These are phyloP conservation scores for Solanum sitiens DNA, from an alignment of 257 asterid species.

Conservation along the genomic window DNA sequence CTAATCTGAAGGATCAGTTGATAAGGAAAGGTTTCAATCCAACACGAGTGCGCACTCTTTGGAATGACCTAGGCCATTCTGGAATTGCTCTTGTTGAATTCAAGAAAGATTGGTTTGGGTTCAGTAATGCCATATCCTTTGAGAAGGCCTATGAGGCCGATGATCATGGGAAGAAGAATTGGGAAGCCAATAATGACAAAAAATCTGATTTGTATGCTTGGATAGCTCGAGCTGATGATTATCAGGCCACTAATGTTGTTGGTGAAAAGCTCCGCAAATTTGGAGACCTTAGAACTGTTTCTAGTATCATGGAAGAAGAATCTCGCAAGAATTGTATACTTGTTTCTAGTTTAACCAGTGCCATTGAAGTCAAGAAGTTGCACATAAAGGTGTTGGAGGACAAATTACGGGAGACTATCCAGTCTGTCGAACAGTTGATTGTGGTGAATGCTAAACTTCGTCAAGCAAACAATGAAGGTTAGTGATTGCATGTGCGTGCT, in stretches of 20 bases:
- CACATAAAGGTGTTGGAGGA: conserved; percentile 54
- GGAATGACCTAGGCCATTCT: conserved; percentile 74
- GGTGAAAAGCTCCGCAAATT: conserved; percentile 79
- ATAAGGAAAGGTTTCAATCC: conserved; percentile 54
- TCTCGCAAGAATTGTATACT: conserved; percentile 59
- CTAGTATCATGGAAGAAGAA: conserved; percentile 78
- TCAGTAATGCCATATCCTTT: conserved; percentile 59
- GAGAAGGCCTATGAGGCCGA: conserved; percentile 62
- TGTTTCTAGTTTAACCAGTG: conserved; percentile 51
- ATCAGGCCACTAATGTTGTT: conserved; percentile 31
- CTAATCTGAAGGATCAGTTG: conserved; percentile 56
- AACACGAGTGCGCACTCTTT: conserved; percentile 60
- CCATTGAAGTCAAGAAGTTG: conserved; percentile 60
- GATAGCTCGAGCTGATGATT: conserved; percentile 92
- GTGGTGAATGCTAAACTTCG: conserved; percentile 60
- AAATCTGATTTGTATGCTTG: conserved; percentile 58
- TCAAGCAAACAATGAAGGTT: conserved; percentile 74
- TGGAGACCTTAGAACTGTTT: conserved; percentile 70
- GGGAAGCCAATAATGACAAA: conserved; percentile 33
- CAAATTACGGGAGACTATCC: conserved; percentile 59
- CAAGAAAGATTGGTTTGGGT: conserved; percentile 76
- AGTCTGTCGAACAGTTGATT: conserved; percentile 37
- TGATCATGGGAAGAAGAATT: conserved; percentile 62
- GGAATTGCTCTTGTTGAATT: conserved; percentile 84
- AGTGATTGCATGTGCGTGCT: conserved; percentile 6